These are phyloP conservation scores for Metschnikowia baotianmanensis DNA, from an alignment of 805 yeast species.

Conservation along the genomic window DNA sequence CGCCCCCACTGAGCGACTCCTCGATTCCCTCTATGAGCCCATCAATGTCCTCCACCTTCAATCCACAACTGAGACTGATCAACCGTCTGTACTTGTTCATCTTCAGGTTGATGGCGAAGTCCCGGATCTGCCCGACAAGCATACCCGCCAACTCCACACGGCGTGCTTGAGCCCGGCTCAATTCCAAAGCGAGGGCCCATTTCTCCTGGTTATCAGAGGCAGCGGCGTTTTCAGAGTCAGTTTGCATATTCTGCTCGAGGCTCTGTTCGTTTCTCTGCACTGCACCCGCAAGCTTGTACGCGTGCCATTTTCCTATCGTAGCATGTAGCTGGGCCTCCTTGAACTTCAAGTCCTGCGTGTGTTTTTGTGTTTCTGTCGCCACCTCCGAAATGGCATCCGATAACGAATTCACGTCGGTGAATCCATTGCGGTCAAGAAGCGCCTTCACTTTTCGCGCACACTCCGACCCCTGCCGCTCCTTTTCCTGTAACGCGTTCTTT, in stretches of 20 bases:
- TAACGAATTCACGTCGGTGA: constrained; percentile 23
- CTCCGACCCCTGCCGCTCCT: constrained; percentile 44
- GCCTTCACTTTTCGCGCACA: constrained; percentile 26
- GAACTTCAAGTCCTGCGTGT: constrained; percentile 7
- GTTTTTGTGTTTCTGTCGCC: constrained; percentile 16
- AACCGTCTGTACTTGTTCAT: constrained; percentile 76
- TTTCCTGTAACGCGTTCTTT: constrained; percentile 45
- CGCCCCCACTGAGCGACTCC: constrained; percentile 19
- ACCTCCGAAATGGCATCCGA: constrained; percentile 28
- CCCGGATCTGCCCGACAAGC: constrained; percentile 46
- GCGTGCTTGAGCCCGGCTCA: constrained; percentile 53
- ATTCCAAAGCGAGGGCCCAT: constrained; percentile 19
- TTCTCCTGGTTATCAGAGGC: neutral
- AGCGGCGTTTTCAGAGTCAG: neutral
- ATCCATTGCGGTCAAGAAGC: constrained; percentile 30
- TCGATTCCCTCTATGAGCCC: constrained; percentile 75
- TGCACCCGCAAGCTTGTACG: constrained; percentile 41
- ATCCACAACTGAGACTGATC: constrained; percentile 73
- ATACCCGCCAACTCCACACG: constrained; percentile 44
- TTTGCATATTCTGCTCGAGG: constrained; percentile 22
- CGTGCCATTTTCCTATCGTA: constrained; percentile 29
- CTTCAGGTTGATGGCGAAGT: constrained; percentile 48
- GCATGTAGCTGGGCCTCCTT: constrained; percentile 15
- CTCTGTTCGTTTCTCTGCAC: constrained; percentile 37
- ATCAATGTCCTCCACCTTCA: constrained; percentile 75